These are phyloP conservation scores for Saitozyma sp. DNA, from an alignment of 768 basidiomycete genomes.

Conservation along the genomic window DNA sequence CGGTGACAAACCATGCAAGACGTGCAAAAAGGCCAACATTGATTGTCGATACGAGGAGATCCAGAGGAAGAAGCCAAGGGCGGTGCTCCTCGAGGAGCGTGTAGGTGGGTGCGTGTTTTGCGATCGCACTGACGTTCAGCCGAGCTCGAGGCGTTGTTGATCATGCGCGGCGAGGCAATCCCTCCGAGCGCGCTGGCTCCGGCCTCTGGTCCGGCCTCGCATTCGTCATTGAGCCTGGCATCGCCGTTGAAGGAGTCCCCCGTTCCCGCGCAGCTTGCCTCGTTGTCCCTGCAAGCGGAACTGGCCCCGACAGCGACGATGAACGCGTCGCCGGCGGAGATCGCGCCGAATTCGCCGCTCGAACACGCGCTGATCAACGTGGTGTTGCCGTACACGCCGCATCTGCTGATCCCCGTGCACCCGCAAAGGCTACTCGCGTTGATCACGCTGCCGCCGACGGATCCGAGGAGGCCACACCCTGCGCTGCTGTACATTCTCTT, in stretches of 20 bases:
- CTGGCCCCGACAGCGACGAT: slow-evolving; percentile 7
- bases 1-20: slow-evolving; percentile 36
- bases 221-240: background rate
- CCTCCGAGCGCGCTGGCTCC: background rate
- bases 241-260: background rate
- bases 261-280: slow-evolving; percentile 1
- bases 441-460: slow-evolving; percentile 19
- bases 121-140: slow-evolving; percentile 5
- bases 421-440: slow-evolving; percentile 42
- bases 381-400: slow-evolving; percentile 38
- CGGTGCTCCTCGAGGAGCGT: slow-evolving; percentile 37
- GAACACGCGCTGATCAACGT: slow-evolving; percentile 33
- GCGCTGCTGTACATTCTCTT: slow-evolving; percentile 47
- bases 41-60: slow-evolving; percentile 43
- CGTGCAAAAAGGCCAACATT: slow-evolving; percentile 28
- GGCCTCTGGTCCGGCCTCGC: background rate
- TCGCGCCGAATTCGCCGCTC: slow-evolving; percentile 30
- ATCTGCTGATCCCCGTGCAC: slow-evolving; percentile 42
- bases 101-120: slow-evolving; percentile 26
- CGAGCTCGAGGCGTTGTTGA: slow-evolving; percentile 18
- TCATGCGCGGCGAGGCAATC: slow-evolving; percentile 5
- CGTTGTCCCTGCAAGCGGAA: slow-evolving; percentile 7
- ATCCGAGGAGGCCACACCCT: slow-evolving; percentile 42
- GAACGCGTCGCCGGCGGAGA: slow-evolving; percentile 14
- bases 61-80: slow-evolving; percentile 26